A percentile compares a stretch with the other conserved stretches of the same genome.
Conservation (phyloP, 306 rosid species). For the Gastrolobium bilobum region DNA sequence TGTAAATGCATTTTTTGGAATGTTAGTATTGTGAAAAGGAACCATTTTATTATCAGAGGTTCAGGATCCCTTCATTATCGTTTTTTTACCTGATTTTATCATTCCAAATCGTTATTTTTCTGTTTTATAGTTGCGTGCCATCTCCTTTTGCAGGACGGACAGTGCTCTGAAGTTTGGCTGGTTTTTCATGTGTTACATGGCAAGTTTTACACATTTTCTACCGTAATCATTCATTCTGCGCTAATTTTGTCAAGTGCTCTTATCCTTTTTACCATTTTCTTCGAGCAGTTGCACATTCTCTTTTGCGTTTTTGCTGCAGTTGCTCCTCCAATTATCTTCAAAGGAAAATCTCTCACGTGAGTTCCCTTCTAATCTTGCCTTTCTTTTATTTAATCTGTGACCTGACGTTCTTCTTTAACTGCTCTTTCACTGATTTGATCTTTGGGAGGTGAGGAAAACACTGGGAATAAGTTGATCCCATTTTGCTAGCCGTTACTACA, state of each 20-base stretch:
- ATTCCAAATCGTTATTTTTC: conserved; percentile 6
- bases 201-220: conserved; percentile 46
- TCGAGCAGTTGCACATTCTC: conserved; percentile 71
- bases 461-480: background rate
- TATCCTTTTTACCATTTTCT: conserved; percentile 43
- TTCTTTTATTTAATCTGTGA: conserved; percentile 32
- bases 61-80: background rate
- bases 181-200: conserved; percentile 84
- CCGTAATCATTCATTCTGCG: conserved; percentile 33
- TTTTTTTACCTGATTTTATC: background rate
- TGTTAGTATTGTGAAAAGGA: background rate
- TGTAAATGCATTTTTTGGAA: conserved; percentile 11
- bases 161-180: conserved; percentile 90
- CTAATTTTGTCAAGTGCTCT: conserved; percentile 28
- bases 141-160: conserved; percentile 73
- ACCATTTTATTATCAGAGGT: background rate
- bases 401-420: conserved; percentile 25
- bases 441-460: background rate
- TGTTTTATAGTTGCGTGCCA: conserved; percentile 30
- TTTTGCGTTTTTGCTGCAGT: conserved; percentile 79
- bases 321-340: conserved; percentile 87
- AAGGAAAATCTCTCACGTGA: conserved; percentile 89
- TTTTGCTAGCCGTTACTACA: background rate
- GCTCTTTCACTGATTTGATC: background rate
- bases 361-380: conserved; percentile 47